Percentiles rank a stretch among this genome's conserved stretches.
Conservation (phyloP, 495 filamentous ascomycete genomes). For the Podospora comata region DNA sequence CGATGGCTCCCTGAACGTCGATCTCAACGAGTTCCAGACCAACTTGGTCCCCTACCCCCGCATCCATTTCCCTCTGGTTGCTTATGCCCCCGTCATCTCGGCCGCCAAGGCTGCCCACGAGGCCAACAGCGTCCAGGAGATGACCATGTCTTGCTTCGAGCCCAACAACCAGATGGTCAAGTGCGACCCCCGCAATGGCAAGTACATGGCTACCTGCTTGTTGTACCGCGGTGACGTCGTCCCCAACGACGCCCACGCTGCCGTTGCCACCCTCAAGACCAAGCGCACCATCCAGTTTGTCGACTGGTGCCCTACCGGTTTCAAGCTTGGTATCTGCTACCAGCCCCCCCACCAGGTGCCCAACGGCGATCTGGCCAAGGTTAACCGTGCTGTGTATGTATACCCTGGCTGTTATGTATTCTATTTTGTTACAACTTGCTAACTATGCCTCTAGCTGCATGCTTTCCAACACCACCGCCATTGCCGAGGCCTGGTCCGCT, state of each 20-base stretch:
- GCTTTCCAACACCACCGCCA: constrained; percentile 99
- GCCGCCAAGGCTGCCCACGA: constrained; percentile 93
- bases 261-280: constrained; percentile 94
- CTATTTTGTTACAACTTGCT: constrained; percentile 18
- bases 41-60: constrained; percentile 98
- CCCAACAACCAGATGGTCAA: constrained; percentile 96
- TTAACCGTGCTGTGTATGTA: constrained; percentile 94
- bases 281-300: constrained; percentile 99
- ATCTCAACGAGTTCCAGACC: constrained; percentile 99
- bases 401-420: not conserved
- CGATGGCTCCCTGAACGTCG: constrained; percentile 98
- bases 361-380: constrained; percentile 94
- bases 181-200: constrained; percentile 97
- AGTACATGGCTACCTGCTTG: constrained; percentile 99
- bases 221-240: constrained; percentile 98
- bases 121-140: constrained; percentile 82
- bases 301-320: constrained; percentile 99
- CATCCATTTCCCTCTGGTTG: constrained; percentile 98
- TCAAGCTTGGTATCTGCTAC: constrained; percentile 99
- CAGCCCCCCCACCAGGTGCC: constrained; percentile 93
- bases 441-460: constrained; percentile 65
- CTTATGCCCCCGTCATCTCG: constrained; percentile 92
- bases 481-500: constrained; percentile 96
- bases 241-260: constrained; percentile 86
- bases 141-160: constrained; percentile 85